Evolutionary conservation across 441 rosid species (phyloP).

Genomic region (Omphalea diandra): DNA sequence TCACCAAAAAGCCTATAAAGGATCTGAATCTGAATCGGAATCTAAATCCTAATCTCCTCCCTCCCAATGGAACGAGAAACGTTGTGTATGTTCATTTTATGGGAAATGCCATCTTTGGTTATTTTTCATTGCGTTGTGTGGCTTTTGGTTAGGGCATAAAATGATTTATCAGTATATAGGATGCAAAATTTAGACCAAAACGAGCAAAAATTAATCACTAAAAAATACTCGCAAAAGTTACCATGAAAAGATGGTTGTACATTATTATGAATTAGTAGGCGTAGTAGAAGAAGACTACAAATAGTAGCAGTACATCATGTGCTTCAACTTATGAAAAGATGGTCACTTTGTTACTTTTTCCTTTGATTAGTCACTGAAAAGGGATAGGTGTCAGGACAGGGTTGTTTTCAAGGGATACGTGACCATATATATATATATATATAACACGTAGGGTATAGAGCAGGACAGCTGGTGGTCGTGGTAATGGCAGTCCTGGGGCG

Average conservation of each 20-base stretch:
- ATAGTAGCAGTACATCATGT: too few relatives aligned
- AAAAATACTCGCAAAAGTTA: too few relatives aligned
- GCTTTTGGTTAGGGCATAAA: too few relatives aligned
- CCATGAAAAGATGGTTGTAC: neutral
- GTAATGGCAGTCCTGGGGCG: too few relatives aligned
- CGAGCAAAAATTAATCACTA: neutral
- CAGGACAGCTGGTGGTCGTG: too few relatives aligned
- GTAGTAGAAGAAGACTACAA: too few relatives aligned
- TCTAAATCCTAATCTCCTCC: neutral
- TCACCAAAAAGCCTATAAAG: too few relatives aligned
- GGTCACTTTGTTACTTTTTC: neutral
- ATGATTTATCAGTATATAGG: too few relatives aligned
- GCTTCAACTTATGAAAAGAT: neutral
- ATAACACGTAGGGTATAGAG: too few relatives aligned
- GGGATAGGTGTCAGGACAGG: conserved; percentile 8
- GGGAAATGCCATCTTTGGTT: neutral
- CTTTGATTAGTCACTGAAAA: neutral
- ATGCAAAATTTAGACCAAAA: neutral
- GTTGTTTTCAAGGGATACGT: neutral
- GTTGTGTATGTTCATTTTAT: neutral
- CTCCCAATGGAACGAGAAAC: neutral
- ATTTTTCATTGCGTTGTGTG: neutral
- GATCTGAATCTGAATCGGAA: neutral
- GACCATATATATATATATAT: too few relatives aligned
- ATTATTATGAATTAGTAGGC: too few relatives aligned